These are phyloP conservation scores for Haplosporangium sp. DNA, from an alignment of 371 early-diverging fungal species.

Conservation along the genomic window DNA sequence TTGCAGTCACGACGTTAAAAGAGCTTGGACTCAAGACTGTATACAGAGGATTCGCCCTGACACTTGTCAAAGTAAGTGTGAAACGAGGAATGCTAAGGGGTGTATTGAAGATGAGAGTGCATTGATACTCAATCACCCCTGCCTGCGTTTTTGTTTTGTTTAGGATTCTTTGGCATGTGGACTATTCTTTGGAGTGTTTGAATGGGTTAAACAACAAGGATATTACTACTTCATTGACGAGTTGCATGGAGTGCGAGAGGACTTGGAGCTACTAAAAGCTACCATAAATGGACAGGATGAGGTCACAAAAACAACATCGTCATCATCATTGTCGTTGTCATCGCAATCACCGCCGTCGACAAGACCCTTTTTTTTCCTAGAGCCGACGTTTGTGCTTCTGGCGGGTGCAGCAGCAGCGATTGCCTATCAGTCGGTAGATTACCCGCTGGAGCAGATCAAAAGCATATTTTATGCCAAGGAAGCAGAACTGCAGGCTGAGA, in stretches of 20 bases:
- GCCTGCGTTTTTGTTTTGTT: neutral
- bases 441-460: slow-evolving; percentile 79
- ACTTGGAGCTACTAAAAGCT: slow-evolving; percentile 48
- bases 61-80: slow-evolving; percentile 66
- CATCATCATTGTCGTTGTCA: neutral
- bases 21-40: slow-evolving; percentile 72
- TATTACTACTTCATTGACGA: slow-evolving; percentile 71
- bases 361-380: slow-evolving; percentile 66
- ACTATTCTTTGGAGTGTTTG: slow-evolving; percentile 82
- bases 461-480: slow-evolving; percentile 75
- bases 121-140: neutral
- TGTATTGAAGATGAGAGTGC: too few species aligned
- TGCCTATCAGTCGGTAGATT: slow-evolving; percentile 79
- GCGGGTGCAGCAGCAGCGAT: slow-evolving; percentile 81
- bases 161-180: slow-evolving; percentile 80
- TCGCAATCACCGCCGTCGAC: slow-evolving; percentile 1
- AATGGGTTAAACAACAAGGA: slow-evolving; percentile 78
- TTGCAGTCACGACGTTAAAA: slow-evolving; percentile 71
- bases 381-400: slow-evolving; percentile 75
- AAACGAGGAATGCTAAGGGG: too few species aligned
- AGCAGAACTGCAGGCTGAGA: slow-evolving; percentile 66
- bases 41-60: slow-evolving; percentile 78
- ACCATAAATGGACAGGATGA: slow-evolving; percentile 48
- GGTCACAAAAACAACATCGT: neutral
- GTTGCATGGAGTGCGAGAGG: slow-evolving; percentile 65